Conservation (phyloP, 371 early-diverging fungal genomes). For the Mortierella sp. region DNA sequence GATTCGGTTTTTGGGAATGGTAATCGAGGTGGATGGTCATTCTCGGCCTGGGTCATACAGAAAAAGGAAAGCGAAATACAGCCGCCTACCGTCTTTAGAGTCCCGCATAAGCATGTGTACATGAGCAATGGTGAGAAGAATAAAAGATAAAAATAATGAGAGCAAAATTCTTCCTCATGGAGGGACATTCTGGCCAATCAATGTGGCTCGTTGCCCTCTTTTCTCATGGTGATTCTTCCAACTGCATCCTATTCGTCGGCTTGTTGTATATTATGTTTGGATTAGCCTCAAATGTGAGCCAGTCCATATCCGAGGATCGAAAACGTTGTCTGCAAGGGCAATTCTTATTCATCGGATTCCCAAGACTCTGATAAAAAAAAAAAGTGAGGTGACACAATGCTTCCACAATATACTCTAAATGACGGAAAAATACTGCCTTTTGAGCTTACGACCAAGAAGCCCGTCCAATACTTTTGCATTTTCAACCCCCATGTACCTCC, state of each 20-base stretch:
- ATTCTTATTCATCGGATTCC: background rate
- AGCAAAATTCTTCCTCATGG: background rate
- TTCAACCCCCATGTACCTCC: background rate
- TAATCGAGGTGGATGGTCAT: slow-evolving; percentile 5
- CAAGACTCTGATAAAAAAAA: background rate
- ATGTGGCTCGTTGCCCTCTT: background rate
- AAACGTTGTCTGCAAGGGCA: slow-evolving; percentile 22
- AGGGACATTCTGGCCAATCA: background rate
- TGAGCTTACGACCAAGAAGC: background rate
- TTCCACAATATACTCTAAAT: background rate
- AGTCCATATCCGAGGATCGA: slow-evolving; percentile 3
- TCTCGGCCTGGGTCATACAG: background rate
- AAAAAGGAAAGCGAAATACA: background rate
- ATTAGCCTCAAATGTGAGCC: slow-evolving; percentile 6
- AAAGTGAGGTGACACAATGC: background rate
- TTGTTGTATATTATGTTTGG: background rate
- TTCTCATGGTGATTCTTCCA: background rate
- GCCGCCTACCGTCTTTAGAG: background rate
- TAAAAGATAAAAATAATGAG: too few relatives aligned
- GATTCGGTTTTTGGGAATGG: slow-evolving; percentile 8
- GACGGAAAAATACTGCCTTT: slow-evolving; percentile 1
- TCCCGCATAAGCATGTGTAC: background rate
- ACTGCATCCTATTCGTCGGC: background rate
- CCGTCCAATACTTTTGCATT: background rate
- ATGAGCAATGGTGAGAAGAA: too few relatives aligned